Evolutionary conservation across 2,329 filamentous ascomycete genomes (phyloP).

Genomic region (Stachybotrys echinatus): DNA sequence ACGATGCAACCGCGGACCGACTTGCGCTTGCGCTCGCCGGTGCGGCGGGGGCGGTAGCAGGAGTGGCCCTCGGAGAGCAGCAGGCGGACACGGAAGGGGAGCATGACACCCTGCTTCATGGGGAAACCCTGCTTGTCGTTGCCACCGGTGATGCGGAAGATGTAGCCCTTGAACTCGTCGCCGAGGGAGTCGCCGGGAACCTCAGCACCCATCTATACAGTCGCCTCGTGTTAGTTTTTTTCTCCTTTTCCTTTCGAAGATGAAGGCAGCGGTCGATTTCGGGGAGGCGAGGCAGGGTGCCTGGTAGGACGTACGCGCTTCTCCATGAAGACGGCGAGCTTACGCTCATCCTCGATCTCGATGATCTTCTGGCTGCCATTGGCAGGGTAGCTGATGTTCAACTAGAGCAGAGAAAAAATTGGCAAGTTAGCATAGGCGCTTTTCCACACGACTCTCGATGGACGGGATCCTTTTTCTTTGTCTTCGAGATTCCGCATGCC

Average conservation of each 20-base stretch:
- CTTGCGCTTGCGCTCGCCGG: conserved; percentile 99
- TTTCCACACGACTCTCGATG: not conserved
- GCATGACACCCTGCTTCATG: conserved; percentile 99
- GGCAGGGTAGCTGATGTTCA: conserved; percentile 82
- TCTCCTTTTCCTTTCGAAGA: conserved; percentile 1
- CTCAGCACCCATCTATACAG: conserved; percentile 76
- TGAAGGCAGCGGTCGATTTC: conserved; percentile 8
- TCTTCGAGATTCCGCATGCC: not conserved
- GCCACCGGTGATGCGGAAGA: conserved; percentile 98
- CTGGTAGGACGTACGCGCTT: conserved; percentile 65
- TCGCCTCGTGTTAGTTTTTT: not conserved
- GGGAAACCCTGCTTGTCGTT: conserved; percentile 99
- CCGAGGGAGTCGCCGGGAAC: conserved; percentile 91
- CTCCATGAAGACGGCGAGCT: conserved; percentile 98
- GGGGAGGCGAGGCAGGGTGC: conserved; percentile 9
- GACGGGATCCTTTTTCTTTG: no score
- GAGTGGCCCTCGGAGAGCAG: conserved; percentile 95
- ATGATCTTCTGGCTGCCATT: conserved; percentile 99
- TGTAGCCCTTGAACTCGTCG: conserved; percentile 99
- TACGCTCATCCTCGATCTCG: conserved; percentile 99
- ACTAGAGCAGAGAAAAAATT: conserved; percentile 29
- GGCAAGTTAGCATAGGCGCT: conserved; percentile 25
- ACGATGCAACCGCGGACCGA: conserved; percentile 98
- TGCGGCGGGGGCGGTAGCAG: conserved; percentile 97
- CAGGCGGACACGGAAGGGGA: conserved; percentile 96